phyloP scores from a whole-genome alignment of 495 filamentous ascomycete genomes.

The Friedmanniomyces simplex region DNA sequence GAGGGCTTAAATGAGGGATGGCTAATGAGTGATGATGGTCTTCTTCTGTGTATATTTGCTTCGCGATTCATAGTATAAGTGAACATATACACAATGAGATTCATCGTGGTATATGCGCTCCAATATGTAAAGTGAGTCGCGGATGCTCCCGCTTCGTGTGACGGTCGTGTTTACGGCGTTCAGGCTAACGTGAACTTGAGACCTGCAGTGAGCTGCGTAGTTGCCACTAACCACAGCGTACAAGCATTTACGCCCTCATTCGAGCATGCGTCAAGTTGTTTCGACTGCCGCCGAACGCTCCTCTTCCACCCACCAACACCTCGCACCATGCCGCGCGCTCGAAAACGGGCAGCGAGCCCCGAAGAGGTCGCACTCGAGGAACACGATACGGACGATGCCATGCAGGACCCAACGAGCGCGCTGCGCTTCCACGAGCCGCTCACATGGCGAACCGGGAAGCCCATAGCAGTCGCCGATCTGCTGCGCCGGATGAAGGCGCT shows the following conservation, averaged over 20 bases:
- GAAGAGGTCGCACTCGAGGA: too few relatives aligned
- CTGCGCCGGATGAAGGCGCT: constrained; percentile 70
- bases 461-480: constrained; percentile 74
- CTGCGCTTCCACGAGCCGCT: constrained; percentile 77
- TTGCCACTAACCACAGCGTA: background rate
- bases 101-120: too few relatives aligned
- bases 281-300: too few relatives aligned
- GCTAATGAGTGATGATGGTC: too few relatives aligned
- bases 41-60: too few relatives aligned
- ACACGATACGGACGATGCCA: constrained; percentile 9
- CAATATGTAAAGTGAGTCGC: background rate
- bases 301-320: background rate
- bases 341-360: constrained; percentile 9
- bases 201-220: background rate
- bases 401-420: constrained; percentile 2
- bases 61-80: too few relatives aligned
- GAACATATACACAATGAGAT: too few relatives aligned
- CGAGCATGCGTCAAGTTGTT: background rate
- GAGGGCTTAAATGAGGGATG: background rate
- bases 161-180: background rate
- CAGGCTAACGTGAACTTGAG: background rate
- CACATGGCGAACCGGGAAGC: constrained; percentile 83
- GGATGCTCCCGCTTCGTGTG: background rate
- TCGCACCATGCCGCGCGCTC: constrained; percentile 10
- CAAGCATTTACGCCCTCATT: background rate